Evolutionary conservation across 2,329 filamentous ascomycete genomes (phyloP).

Genomic region (Aspergillus quadrilineatus): DNA sequence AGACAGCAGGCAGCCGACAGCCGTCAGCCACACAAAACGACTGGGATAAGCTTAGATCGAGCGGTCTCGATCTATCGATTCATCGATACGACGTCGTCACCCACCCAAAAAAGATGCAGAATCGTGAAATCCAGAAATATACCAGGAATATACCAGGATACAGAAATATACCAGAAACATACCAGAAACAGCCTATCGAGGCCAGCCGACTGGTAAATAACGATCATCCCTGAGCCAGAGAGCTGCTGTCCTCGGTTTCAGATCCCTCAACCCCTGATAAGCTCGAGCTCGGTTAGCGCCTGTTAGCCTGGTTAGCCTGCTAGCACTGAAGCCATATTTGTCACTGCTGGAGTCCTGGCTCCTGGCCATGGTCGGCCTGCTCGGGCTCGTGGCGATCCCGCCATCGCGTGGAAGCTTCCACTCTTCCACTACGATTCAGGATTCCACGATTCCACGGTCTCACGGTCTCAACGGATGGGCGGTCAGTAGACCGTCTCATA

Average conservation of each 20-base stretch:
- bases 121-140: not conserved
- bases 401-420: too few species aligned
- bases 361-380: not conserved
- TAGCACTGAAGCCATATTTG: not conserved
- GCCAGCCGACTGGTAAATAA: not conserved
- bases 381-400: not conserved
- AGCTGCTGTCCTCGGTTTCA: not conserved
- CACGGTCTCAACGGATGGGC: too few species aligned
- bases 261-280: constrained; percentile 3
- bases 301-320: not conserved
- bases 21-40: too few species aligned
- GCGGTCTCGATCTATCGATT: not conserved
- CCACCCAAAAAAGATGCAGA: not conserved
- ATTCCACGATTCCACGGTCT: too few species aligned
- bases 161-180: not conserved
- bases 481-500: too few species aligned
- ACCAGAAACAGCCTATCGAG: not conserved
- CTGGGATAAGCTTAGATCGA: not conserved
- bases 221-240: constrained; percentile 3
- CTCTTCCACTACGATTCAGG: too few species aligned
- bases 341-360: not conserved
- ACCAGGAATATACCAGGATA: not conserved
- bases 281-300: not conserved
- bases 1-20: too few species aligned
- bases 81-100: not conserved